A percentile compares a stretch with the other conserved stretches of the same genome.
These are phyloP conservation scores for Solanum chiquidenum DNA, from an alignment of 257 asterid species.

Conservation along the genomic window DNA sequence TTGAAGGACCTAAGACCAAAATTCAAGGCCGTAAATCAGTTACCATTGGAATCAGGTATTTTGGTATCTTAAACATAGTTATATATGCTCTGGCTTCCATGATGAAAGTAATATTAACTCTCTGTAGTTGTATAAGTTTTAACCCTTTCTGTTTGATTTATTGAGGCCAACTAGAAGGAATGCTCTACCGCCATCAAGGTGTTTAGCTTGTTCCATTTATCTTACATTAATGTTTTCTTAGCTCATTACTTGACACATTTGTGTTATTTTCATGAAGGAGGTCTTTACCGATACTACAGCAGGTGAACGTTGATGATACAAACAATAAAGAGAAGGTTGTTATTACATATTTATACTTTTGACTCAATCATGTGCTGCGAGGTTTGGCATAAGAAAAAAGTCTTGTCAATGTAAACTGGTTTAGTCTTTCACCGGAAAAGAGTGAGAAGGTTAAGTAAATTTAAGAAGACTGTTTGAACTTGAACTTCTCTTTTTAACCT, in stretches of 20 bases:
- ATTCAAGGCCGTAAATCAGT: constrained; percentile 30
- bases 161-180: constrained; percentile 41
- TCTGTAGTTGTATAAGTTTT: not conserved
- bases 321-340: constrained; percentile 2
- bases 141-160: constrained; percentile 9
- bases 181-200: constrained; percentile 52
- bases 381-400: not conserved
- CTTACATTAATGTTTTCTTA: not conserved
- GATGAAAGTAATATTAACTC: not conserved
- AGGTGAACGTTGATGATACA: not conserved
- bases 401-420: not conserved
- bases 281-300: not conserved
- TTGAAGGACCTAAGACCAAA: constrained; percentile 26
- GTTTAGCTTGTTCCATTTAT: not conserved
- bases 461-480: not conserved
- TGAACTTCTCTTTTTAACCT: not conserved
- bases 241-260: constrained; percentile 8
- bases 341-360: not conserved
- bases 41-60: constrained; percentile 36
- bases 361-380: constrained; percentile 1
- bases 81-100: not conserved
- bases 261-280: constrained; percentile 9
- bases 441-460: not conserved
- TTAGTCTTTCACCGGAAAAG: not conserved
- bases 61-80: not conserved